Evolutionary conservation across 495 filamentous ascomycete species (phyloP), one percentile per base, ranked within the genome.

Genomic region (Aspergillus panamensis): DNA sequence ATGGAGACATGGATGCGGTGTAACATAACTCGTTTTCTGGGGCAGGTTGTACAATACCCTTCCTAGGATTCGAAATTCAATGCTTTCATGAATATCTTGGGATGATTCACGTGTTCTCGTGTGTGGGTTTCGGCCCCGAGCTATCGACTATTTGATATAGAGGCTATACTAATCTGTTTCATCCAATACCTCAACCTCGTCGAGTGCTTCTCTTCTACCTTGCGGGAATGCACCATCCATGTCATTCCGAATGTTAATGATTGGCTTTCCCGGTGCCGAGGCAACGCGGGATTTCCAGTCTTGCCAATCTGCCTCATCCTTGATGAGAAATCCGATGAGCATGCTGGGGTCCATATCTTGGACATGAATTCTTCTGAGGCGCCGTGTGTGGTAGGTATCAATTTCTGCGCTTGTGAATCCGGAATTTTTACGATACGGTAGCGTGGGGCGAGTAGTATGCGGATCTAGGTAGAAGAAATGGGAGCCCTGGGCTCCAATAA

Each of bases 281-380:
- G 79, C 77, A 8, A 96, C 79, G 14, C 80, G 81, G 49, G 76
- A 72, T 62, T 89, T 84, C 92, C 91, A 97, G 59, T 83, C 80
- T 31, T 76, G 73, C 89, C 95, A 99, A 57, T 97, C 95, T 21
- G 83, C 80, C 60, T 90, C 85, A 61, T 91, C 80, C 31, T 78
- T 80, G 57, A 99, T 92, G 6, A 99, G 75, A 63, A 99, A 97
- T n/a, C 88, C 95, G 53, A 99, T 89, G 30, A 99, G 76, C 95
- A 99, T 99, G 70, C 92, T 96, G 8, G 95, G 95, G 65, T 99
- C 95, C 91, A 97, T 93, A 55, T 97, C 94, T 56, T 84, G 83
- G 33, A 97, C 79, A 55, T 92, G 87, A 29, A 99, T 77, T 43
- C 90, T 80, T 31, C 94, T 84, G 17, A 97, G 65, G 33, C 95